Conservation (phyloP, 192 early-diverging fungal species). For the Coemansia sp. region DNA sequence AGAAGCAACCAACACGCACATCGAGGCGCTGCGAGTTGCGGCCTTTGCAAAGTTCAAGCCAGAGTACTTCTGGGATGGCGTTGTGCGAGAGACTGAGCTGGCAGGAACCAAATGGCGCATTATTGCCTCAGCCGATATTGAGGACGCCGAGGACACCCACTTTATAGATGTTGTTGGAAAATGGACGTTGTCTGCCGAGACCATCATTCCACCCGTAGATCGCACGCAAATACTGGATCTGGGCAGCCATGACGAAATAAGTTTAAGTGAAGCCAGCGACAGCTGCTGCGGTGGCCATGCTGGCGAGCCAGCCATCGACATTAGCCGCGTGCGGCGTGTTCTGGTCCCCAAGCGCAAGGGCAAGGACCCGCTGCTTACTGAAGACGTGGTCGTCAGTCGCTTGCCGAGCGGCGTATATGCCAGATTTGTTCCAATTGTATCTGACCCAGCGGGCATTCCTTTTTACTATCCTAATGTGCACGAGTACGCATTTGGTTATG, state of each 20-base stretch:
- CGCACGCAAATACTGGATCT: conserved; percentile 37
- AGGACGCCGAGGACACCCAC: conserved; percentile 25
- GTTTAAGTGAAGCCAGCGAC: neutral
- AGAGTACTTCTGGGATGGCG: conserved; percentile 16
- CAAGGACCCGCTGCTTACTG: conserved; percentile 30
- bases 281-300: neutral
- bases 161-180: conserved; percentile 48
- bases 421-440: conserved; percentile 22
- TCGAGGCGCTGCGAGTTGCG: conserved; percentile 32
- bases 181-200: conserved; percentile 59
- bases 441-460: conserved; percentile 21
- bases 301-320: neutral
- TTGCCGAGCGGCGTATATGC: conserved; percentile 8
- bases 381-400: conserved; percentile 27
- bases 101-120: conserved; percentile 19
- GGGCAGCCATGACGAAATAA: neutral
- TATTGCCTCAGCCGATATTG: conserved; percentile 22
- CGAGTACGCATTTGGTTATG: conserved; percentile 33
- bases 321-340: conserved; percentile 17
- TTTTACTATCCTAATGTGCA: conserved; percentile 48
- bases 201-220: conserved; percentile 59
- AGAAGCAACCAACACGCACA: conserved; percentile 23
- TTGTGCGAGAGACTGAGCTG: neutral
- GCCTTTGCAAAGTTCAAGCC: conserved; percentile 45
- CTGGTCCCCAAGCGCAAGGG: conserved; percentile 45